Evolutionary conservation across 108 stramenopile genomes (phyloP).

Genomic region (Cafeteria roenbergensis): DNA sequence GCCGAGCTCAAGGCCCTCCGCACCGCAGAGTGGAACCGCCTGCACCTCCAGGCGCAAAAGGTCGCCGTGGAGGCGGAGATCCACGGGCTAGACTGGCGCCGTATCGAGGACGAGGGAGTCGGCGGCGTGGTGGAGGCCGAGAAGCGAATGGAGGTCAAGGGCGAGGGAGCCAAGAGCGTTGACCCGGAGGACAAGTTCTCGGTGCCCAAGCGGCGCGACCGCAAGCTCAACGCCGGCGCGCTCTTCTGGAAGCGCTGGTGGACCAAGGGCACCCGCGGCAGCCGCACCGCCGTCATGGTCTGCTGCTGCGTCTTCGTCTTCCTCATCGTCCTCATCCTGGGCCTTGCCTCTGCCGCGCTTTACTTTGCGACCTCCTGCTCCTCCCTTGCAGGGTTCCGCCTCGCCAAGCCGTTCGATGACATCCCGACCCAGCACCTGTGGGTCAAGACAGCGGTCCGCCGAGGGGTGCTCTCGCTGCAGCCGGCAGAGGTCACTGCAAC

Average conservation of each 20-base stretch:
- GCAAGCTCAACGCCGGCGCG: background rate
- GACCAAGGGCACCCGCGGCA: background rate
- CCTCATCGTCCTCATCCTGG: background rate
- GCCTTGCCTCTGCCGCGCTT: background rate
- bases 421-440: background rate
- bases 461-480: background rate
- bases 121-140: background rate
- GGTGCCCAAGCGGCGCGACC: background rate
- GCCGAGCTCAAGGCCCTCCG: background rate
- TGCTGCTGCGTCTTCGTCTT: background rate
- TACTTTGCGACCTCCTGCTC: conserved; percentile 1
- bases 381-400: background rate
- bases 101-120: background rate
- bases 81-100: background rate
- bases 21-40: background rate
- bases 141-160: background rate
- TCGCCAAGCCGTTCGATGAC: background rate
- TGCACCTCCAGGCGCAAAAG: background rate
- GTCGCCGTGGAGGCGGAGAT: background rate
- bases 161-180: background rate
- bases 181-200: background rate
- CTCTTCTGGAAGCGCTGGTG: background rate
- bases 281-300: background rate
- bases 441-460: too few species aligned
- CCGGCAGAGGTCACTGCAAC: background rate